Evolutionary conservation across 345 rosid genomes (phyloP).

Genomic region (Ceriops zippeliana): DNA sequence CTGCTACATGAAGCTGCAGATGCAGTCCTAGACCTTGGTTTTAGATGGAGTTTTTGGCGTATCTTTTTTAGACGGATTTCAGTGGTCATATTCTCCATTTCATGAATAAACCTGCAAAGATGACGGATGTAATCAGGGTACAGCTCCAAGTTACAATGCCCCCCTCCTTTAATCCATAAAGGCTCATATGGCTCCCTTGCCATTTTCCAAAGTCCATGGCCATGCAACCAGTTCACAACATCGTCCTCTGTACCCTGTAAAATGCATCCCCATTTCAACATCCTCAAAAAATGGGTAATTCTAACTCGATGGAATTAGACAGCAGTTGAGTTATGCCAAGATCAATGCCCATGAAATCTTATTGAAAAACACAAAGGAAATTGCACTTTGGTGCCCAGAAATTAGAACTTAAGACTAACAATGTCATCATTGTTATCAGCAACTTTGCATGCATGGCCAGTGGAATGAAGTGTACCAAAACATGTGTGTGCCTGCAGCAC

Average conservation of each 20-base stretch:
- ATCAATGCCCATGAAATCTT: neutral
- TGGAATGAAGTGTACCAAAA: no score
- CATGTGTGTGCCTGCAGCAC: no score
- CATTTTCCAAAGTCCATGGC: slow-evolving; percentile 86
- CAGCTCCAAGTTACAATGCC: slow-evolving; percentile 95
- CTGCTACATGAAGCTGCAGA: slow-evolving; percentile 8
- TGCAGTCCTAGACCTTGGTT: slow-evolving; percentile 30
- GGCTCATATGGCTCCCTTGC: slow-evolving; percentile 92
- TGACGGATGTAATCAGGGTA: slow-evolving; percentile 90
- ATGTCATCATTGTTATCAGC: no score
- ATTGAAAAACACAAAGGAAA: neutral
- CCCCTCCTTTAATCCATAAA: slow-evolving; percentile 98
- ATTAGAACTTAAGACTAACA: neutral
- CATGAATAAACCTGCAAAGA: slow-evolving; percentile 71
- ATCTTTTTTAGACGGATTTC: slow-evolving; percentile 69
- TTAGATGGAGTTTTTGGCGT: slow-evolving; percentile 44
- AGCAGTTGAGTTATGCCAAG: no score
- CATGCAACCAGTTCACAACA: slow-evolving; percentile 95
- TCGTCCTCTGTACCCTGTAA: slow-evolving; percentile 95
- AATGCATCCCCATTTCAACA: neutral
- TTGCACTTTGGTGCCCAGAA: neutral
- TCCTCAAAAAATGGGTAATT: no score
- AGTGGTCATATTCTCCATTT: slow-evolving; percentile 83
- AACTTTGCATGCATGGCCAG: no score
- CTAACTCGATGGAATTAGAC: no score